A percentile compares a stretch with the other conserved stretches of the same genome.
phyloP scores from a whole-genome alignment of 2,329 filamentous ascomycete genomes.

The Colletotrichum sp. region DNA sequence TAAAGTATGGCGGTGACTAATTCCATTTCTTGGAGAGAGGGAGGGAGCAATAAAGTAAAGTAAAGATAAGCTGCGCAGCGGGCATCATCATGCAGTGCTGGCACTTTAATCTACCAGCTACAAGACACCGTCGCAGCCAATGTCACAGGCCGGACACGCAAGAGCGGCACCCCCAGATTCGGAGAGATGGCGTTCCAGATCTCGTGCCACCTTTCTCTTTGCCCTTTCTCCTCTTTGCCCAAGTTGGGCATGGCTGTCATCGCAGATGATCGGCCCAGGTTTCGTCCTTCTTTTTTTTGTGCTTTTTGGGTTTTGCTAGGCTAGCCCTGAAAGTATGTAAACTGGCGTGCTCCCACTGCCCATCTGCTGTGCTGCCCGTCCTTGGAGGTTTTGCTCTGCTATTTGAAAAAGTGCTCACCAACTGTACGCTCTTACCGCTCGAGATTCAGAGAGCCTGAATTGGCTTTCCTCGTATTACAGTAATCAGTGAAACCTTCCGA shows the following conservation, averaged over 20 bases:
- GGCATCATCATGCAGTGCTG: background rate
- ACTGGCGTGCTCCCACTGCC: background rate
- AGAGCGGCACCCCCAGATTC: background rate
- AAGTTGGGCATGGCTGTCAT: background rate
- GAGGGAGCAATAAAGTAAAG: background rate
- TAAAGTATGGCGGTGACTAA: background rate
- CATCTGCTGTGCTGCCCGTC: accelerated
- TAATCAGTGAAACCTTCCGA: background rate
- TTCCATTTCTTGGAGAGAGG: background rate
- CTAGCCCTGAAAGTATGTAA: background rate
- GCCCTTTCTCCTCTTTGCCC: background rate
- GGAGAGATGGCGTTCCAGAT: background rate
- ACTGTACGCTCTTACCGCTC: background rate
- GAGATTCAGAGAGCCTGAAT: background rate
- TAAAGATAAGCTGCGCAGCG: background rate
- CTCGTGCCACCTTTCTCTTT: background rate
- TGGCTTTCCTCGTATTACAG: background rate
- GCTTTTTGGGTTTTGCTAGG: background rate
- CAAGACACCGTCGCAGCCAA: background rate
- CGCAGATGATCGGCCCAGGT: background rate
- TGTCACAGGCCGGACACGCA: background rate
- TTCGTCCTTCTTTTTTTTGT: background rate
- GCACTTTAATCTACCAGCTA: background rate
- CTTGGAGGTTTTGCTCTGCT: background rate
- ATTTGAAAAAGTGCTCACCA: background rate